These are phyloP conservation scores for Cyclocybe aegerita DNA, from an alignment of 768 basidiomycete genomes.

Conservation along the genomic window DNA sequence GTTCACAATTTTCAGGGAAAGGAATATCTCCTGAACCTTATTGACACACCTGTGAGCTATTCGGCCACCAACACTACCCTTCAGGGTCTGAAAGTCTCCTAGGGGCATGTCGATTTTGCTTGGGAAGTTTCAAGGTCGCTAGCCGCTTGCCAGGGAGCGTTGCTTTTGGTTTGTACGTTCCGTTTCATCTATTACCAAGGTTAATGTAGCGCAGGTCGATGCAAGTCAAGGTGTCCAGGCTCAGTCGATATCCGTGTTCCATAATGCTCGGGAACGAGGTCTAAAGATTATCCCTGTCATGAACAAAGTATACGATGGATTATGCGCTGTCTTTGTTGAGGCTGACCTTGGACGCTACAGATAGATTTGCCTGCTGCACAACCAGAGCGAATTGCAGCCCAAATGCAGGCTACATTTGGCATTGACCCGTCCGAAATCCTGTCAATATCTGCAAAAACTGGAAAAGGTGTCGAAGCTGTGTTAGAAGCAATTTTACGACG, in stretches of 20 bases:
- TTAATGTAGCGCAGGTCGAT: constrained; percentile 61
- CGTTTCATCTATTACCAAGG: constrained; percentile 1
- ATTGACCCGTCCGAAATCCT: constrained; percentile 74
- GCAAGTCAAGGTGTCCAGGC: constrained; percentile 98
- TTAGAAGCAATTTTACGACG: constrained; percentile 79
- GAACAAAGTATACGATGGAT: constrained; percentile 66
- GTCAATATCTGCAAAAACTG: constrained; percentile 90
- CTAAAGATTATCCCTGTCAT: constrained; percentile 86
- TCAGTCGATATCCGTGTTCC: constrained; percentile 94
- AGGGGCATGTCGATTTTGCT: constrained; percentile 97
- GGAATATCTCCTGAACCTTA: constrained; percentile 82
- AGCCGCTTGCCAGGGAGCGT: constrained; percentile 90
- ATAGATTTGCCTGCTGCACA: constrained; percentile 92
- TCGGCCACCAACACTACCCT: background rate
- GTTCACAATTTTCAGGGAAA: constrained; percentile 56
- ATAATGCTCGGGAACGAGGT: constrained; percentile 79
- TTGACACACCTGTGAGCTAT: constrained; percentile 84
- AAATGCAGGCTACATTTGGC: constrained; percentile 83
- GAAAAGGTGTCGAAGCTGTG: constrained; percentile 75
- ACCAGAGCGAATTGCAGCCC: constrained; percentile 74
- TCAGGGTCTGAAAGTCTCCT: background rate
- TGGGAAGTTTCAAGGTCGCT: constrained; percentile 95
- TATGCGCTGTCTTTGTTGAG: constrained; percentile 3
- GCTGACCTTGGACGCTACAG: constrained; percentile 34
- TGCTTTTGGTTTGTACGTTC: constrained; percentile 44